Percentiles rank a stretch among this genome's conserved stretches.
Conservation (phyloP, 2,329 filamentous ascomycete species). For the Huntiella abstrusa region DNA sequence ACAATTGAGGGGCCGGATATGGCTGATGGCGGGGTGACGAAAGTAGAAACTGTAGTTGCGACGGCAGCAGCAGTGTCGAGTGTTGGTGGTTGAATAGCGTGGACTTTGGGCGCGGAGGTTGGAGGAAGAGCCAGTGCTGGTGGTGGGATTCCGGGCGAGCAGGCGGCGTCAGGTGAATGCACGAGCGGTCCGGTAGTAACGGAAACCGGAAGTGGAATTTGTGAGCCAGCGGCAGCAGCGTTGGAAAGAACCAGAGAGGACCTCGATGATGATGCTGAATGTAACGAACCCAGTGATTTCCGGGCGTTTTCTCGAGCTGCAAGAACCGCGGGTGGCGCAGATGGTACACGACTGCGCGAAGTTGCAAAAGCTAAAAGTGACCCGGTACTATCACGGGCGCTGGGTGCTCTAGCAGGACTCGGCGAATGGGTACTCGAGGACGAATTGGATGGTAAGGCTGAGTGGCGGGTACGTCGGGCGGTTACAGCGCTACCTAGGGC, state of each 20-base stretch:
- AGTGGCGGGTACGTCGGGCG: neutral
- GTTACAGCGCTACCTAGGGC: constrained; percentile 1
- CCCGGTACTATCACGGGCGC: neutral
- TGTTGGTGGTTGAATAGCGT: neutral
- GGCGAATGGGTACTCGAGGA: neutral
- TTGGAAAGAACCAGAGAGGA: neutral
- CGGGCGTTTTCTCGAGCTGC: neutral
- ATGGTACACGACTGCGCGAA: constrained; percentile 1
- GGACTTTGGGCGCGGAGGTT: neutral
- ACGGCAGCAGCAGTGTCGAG: constrained; percentile 1
- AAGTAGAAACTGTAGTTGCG: neutral
- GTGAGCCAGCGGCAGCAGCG: constrained; percentile 1
- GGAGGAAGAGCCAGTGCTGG: no score
- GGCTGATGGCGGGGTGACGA: neutral
- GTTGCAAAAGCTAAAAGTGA: neutral
- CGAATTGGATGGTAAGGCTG: neutral
- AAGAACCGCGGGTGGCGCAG: constrained; percentile 3
- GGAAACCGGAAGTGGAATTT: neutral
- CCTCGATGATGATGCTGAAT: neutral
- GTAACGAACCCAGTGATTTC: neutral
- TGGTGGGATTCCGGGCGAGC: no score
- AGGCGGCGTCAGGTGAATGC: neutral
- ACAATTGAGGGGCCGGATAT: neutral
- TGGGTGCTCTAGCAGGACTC: neutral
- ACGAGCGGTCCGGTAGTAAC: neutral